A percentile compares a stretch with the other conserved stretches of the same genome.
phyloP scores from a whole-genome alignment of 1,139 yeast genomes.

The Martiniozyma asiatica region DNA sequence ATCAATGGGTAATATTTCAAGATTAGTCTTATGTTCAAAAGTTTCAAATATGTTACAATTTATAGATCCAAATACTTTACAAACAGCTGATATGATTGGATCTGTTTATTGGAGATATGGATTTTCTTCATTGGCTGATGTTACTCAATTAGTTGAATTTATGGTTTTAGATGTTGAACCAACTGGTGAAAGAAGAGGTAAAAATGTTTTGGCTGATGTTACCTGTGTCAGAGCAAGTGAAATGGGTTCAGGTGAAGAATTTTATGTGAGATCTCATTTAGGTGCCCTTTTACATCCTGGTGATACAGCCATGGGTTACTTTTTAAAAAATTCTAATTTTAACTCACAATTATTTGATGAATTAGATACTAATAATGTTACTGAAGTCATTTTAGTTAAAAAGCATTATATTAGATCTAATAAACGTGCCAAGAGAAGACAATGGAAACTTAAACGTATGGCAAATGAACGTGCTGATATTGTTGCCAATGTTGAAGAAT shows the following conservation, averaged over 20 bases:
- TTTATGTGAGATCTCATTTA: slow-evolving; percentile 74
- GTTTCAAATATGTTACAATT: slow-evolving; percentile 75
- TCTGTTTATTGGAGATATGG: slow-evolving; percentile 81
- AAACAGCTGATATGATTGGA: slow-evolving; percentile 67
- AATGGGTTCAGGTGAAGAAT: slow-evolving; percentile 66
- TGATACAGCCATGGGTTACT: slow-evolving; percentile 88
- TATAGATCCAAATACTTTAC: slow-evolving; percentile 72
- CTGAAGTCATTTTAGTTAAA: slow-evolving; percentile 91
- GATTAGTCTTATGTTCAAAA: slow-evolving; percentile 76
- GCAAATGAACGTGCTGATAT: slow-evolving; percentile 87
- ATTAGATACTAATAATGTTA: slow-evolving; percentile 47
- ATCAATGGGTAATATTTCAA: slow-evolving; percentile 72
- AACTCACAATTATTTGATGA: slow-evolving; percentile 79
- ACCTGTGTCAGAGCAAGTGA: slow-evolving; percentile 81
- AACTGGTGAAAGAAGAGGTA: slow-evolving; percentile 74
- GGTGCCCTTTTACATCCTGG: slow-evolving; percentile 96
- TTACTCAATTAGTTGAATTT: slow-evolving; percentile 73
- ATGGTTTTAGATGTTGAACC: slow-evolving; percentile 90
- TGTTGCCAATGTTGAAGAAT: slow-evolving; percentile 45
- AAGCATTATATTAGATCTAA: slow-evolving; percentile 77
- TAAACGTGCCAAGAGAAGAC: slow-evolving; percentile 66
- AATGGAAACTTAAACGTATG: slow-evolving; percentile 97
- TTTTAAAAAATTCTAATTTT: slow-evolving; percentile 69
- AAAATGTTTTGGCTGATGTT: slow-evolving; percentile 76
- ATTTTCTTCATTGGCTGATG: slow-evolving; percentile 67